phyloP scores from a whole-genome alignment of 2,329 filamentous ascomycete species.

The Neofusicoccum ribis region DNA sequence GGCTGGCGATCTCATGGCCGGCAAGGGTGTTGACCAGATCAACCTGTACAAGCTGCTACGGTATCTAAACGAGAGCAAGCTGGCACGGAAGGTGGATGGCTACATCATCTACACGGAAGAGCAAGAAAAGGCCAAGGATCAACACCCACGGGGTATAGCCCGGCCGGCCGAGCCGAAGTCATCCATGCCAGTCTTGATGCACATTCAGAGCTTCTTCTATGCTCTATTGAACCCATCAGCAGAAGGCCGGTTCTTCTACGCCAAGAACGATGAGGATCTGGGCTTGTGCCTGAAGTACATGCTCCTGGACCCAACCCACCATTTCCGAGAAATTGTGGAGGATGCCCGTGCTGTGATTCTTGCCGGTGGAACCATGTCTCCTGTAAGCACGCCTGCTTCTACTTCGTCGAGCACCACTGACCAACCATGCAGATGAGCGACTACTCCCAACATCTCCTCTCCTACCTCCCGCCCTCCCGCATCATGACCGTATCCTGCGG shows the following conservation, averaged over 20 bases:
- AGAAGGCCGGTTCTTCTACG: conserved; percentile 63
- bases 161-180: conserved; percentile 13
- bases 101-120: conserved; percentile 68
- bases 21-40: conserved; percentile 91
- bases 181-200: conserved; percentile 58
- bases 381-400: conserved; percentile 48
- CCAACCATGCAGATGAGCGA: conserved; percentile 66
- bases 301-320: conserved; percentile 84
- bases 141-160: conserved; percentile 16
- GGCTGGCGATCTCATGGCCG: conserved; percentile 70
- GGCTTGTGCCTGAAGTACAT: conserved; percentile 68
- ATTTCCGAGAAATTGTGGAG: conserved; percentile 84
- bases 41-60: conserved; percentile 85
- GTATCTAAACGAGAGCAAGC: conserved; percentile 87
- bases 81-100: conserved; percentile 91
- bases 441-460: conserved; percentile 83
- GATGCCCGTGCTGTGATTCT: conserved; percentile 84
- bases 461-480: conserved; percentile 62
- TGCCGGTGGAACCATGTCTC: conserved; percentile 96
- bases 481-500: conserved; percentile 87
- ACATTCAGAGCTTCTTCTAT: conserved; percentile 69
- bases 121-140: conserved; percentile 32
- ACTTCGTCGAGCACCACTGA: background rate
- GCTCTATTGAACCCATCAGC: conserved; percentile 82
- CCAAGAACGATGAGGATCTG: conserved; percentile 43